Conservation (phyloP, 139 green algal genomes). For the Mesotaenium endlicherianum region DNA sequence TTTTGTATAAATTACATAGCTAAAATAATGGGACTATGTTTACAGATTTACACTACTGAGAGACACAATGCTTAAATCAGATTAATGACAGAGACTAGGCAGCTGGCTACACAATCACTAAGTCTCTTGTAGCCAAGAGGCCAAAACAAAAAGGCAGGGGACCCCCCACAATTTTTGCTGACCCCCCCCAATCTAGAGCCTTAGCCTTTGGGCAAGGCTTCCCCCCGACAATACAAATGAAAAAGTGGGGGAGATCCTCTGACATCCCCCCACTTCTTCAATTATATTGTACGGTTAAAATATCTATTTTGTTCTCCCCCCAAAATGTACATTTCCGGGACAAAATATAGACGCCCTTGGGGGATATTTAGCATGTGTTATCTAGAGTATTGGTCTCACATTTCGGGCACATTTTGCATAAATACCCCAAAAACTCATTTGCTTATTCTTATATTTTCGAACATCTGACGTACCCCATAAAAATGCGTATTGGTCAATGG, state of each 20-base stretch:
- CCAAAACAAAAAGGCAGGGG: no score
- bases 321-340: slow-evolving; percentile 59
- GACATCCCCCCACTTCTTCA: neutral
- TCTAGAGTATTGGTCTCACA: no score
- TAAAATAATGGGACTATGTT: neutral
- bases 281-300: slow-evolving; percentile 57
- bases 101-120: no score
- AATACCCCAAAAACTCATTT: slow-evolving; percentile 64
- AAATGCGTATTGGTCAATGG: no score
- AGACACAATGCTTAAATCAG: slow-evolving; percentile 26
- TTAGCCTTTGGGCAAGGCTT: no score
- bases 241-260: no score
- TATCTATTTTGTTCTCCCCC: slow-evolving; percentile 61
- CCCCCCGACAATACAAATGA: no score
- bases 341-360: slow-evolving; percentile 53
- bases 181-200: neutral
- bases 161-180: slow-evolving; percentile 52
- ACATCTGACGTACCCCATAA: slow-evolving; percentile 55
- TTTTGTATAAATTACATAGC: neutral
- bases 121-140: no score
- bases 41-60: slow-evolving; percentile 32
- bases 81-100: no score
- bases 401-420: slow-evolving; percentile 61
- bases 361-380: no score
- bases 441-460: slow-evolving; percentile 59